Evolutionary conservation across 805 yeast genomes (phyloP), one percentile per base, ranked within the genome.

Genomic region (Candida manassasensis): DNA sequence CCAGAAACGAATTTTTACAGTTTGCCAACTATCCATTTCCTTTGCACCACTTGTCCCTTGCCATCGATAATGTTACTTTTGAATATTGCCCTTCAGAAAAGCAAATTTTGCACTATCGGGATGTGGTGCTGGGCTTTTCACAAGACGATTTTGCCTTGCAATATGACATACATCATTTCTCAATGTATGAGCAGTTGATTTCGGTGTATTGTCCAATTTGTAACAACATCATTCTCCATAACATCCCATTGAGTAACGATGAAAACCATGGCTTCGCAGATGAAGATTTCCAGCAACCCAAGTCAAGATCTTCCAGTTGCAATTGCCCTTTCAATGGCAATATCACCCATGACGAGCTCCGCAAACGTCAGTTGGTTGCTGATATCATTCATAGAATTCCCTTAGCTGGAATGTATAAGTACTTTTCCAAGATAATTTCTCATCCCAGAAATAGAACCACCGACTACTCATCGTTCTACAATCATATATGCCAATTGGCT

Each of bases 11-110:
- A 13, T 40, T 48, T 12, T 21, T 29, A 4, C 27, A 34, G 8
- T 45, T 48, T 30, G 39, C 36, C 9, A 11, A 19, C 12, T 26
- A 28, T 7, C 45, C 49, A 15, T 42, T 43, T 13, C 47, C 45
- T 2, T 37, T 45, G 11, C 21, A 36, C 28, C 39, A 12, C 41
- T 44, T n/a, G 38, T 39, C 11, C 18, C 12, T 14, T 31, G 25
- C 37, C 14, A 42, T 42, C 13, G 41, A 39, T n/a, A 37, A 35
- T 27, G 21, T 15, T 7, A 37, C 44, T 11, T 11, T 42, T 34
- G 36, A 19, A 18, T 41, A 32, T 30, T 12, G 10, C 3, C 43
- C 43, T 9, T 16, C 31, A 6, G 15, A 19, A 10, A 13, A 16
- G 15, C 36, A 35, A 24, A 14, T 16, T 12, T 16, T 16, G 6